phyloP scores from a whole-genome alignment of 2,329 filamentous ascomycete genomes.

The Colletotrichum sp. region DNA sequence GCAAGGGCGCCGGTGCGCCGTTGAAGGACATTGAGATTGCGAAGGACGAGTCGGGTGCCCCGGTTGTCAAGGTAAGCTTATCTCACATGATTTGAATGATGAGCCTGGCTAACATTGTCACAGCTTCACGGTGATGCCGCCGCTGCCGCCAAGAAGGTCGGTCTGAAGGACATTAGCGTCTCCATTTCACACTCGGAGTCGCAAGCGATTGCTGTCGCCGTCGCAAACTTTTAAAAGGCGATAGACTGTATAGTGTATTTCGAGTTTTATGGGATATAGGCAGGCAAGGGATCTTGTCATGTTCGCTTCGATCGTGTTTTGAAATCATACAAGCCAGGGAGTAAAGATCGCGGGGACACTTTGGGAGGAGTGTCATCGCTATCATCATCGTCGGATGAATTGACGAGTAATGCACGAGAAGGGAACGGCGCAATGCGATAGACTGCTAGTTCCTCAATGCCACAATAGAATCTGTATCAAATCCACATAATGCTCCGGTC shows the following conservation, averaged over 20 bases:
- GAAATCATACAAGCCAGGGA: slow-evolving; percentile 19
- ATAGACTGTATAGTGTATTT: slow-evolving; percentile 18
- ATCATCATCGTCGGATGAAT: slow-evolving; percentile 17
- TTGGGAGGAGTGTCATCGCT: slow-evolving; percentile 21
- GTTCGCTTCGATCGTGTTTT: slow-evolving; percentile 22
- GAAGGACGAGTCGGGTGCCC: slow-evolving; percentile 81
- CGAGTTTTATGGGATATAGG: slow-evolving; percentile 18
- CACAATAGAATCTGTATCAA: slow-evolving; percentile 21
- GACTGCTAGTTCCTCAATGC: slow-evolving; percentile 18
- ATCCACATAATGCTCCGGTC: not conserved
- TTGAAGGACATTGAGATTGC: slow-evolving; percentile 95
- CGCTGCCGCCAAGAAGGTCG: slow-evolving; percentile 80
- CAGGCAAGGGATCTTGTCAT: slow-evolving; percentile 21
- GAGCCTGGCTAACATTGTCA: slow-evolving; percentile 40
- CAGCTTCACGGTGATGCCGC: slow-evolving; percentile 89
- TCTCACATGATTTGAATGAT: not conserved
- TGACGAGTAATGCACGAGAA: slow-evolving; percentile 20
- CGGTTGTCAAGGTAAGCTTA: slow-evolving; percentile 78
- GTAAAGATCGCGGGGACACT: slow-evolving; percentile 17
- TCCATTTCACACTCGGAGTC: slow-evolving; percentile 96
- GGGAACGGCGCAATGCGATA: slow-evolving; percentile 14
- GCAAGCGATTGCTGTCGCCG: slow-evolving; percentile 93
- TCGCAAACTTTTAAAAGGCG: slow-evolving; percentile 71
- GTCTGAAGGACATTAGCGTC: slow-evolving; percentile 86
- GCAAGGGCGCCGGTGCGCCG: slow-evolving; percentile 86